Evolutionary conservation across 2,329 filamentous ascomycete species (phyloP).

Genomic region (Podosphaera aphanis): DNA sequence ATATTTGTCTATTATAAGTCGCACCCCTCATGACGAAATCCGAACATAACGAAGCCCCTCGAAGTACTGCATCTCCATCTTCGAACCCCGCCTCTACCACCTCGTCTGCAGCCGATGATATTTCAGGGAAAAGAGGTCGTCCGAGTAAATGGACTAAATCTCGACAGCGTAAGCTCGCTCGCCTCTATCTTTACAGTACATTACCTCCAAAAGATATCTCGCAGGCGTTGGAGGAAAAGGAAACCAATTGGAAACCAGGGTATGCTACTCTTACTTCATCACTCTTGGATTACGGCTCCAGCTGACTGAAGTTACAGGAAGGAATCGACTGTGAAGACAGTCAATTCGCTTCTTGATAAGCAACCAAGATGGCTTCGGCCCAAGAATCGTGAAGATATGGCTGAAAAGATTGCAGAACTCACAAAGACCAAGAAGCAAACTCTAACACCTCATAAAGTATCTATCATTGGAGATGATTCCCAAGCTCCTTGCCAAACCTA

Average conservation of each 20-base stretch:
- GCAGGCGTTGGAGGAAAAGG: slow-evolving; percentile 21
- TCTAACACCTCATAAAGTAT: background rate
- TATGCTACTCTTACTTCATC: slow-evolving; percentile 19
- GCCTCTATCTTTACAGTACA: slow-evolving; percentile 33
- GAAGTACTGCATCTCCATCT: background rate
- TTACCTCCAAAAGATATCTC: slow-evolving; percentile 27
- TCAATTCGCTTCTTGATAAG: slow-evolving; percentile 31
- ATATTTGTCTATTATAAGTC: background rate
- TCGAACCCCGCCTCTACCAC: background rate
- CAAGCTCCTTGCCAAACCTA: background rate
- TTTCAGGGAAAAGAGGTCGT: slow-evolving; percentile 19
- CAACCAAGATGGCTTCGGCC: slow-evolving; percentile 34
- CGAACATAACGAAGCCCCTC: background rate
- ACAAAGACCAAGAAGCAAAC: slow-evolving; percentile 19
- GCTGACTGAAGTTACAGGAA: slow-evolving; percentile 7
- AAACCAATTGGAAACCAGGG: slow-evolving; percentile 24
- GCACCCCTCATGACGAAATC: background rate
- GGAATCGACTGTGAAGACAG: slow-evolving; percentile 34
- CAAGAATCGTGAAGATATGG: slow-evolving; percentile 26
- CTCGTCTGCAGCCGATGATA: background rate
- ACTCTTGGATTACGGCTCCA: background rate
- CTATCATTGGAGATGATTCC: background rate
- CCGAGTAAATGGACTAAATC: slow-evolving; percentile 32
- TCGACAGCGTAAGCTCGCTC: slow-evolving; percentile 27
- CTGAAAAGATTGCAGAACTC: slow-evolving; percentile 24